A percentile compares a stretch with the other conserved stretches of the same genome.
Evolutionary conservation across 805 yeast species (phyloP).

Genomic region (Metschnikowia noctiluminum): DNA sequence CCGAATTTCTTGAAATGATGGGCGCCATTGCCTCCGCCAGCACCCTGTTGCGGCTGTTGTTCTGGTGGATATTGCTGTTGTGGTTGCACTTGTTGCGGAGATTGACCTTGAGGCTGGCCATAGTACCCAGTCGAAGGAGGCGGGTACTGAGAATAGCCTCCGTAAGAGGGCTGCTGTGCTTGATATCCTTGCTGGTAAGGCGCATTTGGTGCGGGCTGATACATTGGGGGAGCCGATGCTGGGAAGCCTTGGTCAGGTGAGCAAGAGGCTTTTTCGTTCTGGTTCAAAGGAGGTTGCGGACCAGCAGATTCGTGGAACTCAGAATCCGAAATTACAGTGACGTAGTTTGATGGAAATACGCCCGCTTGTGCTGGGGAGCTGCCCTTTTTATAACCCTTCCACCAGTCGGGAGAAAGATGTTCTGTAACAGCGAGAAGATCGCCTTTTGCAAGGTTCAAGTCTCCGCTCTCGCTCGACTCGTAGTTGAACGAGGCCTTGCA

Average conservation of each 20-base stretch:
- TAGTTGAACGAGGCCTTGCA: slow-evolving; percentile 74
- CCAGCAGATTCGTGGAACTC: slow-evolving; percentile 26
- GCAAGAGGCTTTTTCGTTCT: slow-evolving; percentile 5
- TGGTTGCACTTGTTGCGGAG: slow-evolving; percentile 6
- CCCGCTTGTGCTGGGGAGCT: slow-evolving; percentile 52
- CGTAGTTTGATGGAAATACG: slow-evolving; percentile 89
- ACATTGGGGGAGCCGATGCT: slow-evolving; percentile 7
- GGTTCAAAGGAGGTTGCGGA: slow-evolving; percentile 13
- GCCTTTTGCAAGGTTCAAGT: slow-evolving; percentile 61
- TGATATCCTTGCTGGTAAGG: slow-evolving; percentile 11
- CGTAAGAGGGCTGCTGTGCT: slow-evolving; percentile 28
- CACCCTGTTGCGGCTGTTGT: slow-evolving; percentile 9
- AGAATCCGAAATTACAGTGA: slow-evolving; percentile 39
- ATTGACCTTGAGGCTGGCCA: slow-evolving; percentile 23
- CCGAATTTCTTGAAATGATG: slow-evolving; percentile 61
- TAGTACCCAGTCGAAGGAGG: slow-evolving; percentile 50
- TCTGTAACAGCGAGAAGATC: slow-evolving; percentile 69
- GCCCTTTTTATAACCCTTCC: slow-evolving; percentile 61
- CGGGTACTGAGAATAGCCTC: slow-evolving; percentile 44
- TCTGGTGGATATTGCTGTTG: slow-evolving; percentile 4
- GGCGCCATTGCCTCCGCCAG: slow-evolving; percentile 12
- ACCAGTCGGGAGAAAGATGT: slow-evolving; percentile 83
- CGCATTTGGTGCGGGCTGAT: slow-evolving; percentile 17
- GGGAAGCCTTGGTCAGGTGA: not conserved
- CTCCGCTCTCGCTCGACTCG: slow-evolving; percentile 71